Percentiles rank a stretch among this genome's conserved stretches.
These are phyloP conservation scores for Cryptococcus sp. DNA, from an alignment of 1,284 basidiomycete species.

Conservation along the genomic window DNA sequence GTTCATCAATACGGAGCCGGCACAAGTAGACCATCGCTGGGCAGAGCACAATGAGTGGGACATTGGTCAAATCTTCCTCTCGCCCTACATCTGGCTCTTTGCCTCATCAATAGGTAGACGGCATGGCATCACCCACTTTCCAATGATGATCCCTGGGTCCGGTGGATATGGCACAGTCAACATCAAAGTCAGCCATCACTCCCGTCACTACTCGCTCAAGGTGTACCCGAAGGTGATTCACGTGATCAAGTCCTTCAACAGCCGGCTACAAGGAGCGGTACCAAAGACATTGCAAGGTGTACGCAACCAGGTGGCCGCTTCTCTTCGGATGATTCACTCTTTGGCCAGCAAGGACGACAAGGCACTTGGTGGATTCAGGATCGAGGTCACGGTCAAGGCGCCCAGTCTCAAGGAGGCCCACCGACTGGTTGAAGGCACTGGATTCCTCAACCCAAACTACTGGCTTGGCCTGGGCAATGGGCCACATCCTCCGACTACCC, in stretches of 20 bases:
- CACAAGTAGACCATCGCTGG: background rate
- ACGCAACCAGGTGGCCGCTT: background rate
- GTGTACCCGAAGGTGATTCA: background rate
- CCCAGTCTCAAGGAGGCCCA: background rate
- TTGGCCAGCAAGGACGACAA: conserved; percentile 1
- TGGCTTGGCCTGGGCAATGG: conserved; percentile 4
- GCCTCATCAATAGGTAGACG: background rate
- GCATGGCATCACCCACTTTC: background rate
- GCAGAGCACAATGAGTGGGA: background rate
- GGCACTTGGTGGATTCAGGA: conserved; percentile 8
- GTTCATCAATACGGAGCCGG: background rate
- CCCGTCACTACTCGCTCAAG: background rate
- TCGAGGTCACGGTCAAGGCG: conserved; percentile 10
- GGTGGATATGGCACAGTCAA: background rate
- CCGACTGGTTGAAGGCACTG: background rate
- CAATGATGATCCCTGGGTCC: background rate
- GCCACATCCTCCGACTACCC: background rate
- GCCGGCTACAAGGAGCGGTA: conserved; percentile 4
- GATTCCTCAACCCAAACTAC: conserved; percentile 3
- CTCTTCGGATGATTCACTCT: conserved; percentile 5
- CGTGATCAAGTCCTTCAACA: conserved; percentile 1
- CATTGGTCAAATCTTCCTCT: background rate
- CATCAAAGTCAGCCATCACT: background rate
- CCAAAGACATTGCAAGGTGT: conserved; percentile 4
- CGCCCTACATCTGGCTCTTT: background rate